Base-by-base conservation (phyloP, 1,284 basidiomycete genomes). In the Meira miltonrushii region DNA sequence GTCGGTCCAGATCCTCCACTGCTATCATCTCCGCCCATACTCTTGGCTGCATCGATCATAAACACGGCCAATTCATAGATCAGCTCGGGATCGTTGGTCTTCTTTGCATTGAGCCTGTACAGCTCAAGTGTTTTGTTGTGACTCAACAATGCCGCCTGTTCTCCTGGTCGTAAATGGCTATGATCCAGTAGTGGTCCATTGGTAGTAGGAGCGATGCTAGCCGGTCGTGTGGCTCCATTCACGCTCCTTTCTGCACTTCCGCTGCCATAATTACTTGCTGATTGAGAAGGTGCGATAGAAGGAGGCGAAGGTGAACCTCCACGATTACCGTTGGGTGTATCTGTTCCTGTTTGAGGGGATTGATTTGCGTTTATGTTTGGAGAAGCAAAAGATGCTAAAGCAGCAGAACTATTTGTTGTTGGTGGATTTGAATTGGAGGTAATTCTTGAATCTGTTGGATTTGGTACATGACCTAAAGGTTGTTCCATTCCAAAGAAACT, bases 11-110 rank as follows among this genome's bases (percentile, higher is more conserved):
- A 53, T 39, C 50, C 50, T n/a, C 50, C 50, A 39, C 50, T 39
- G 23, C 55, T 39, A 50, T 52, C 54, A 39, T 60, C 39, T 15
- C 61, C 62, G 25, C 65, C 68, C 65, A 78, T 72, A 21, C 76
- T 74, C 61, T 73, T 79, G 50, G 71, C 69, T 39, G 93, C 90
- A 77, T 97, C 95, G 72, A 98, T 88, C 89, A 96, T 93, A 82
- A 98, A 97, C 13, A 94, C 91, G 54, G 93, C 91, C 71, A 98
- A 94, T 79, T 98, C 94, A 81, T 94, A 98, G 78, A 94, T 94
- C 60, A 96, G 83, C 77, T 95, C 90, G 0, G 94, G 93, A 79
- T 98, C 92, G 81, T 96, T 92, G 0, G 92, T 95, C 82, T 97
- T 98, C 82, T 95, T 96, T 25, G 94, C 94, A 78, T 98, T 98